These are phyloP conservation scores for Trichosporon faecale DNA, from an alignment of 1,284 basidiomycete species.

Conservation along the genomic window DNA sequence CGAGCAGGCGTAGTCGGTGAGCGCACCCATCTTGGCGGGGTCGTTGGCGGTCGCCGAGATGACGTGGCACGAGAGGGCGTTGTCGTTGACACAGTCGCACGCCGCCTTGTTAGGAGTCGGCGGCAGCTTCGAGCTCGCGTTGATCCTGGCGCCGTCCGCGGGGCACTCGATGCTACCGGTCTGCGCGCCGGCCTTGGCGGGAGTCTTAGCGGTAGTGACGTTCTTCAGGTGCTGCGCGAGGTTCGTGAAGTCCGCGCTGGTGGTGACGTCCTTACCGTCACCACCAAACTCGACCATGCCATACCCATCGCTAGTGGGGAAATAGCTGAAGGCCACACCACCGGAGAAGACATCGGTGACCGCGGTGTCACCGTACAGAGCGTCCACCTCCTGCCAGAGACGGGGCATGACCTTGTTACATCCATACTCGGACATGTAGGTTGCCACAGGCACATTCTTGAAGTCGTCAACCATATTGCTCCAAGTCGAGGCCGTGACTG, in stretches of 20 bases:
- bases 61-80: slow-evolving; percentile 67
- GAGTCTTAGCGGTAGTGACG: slow-evolving; percentile 62
- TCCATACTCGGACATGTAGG: slow-evolving; percentile 89
- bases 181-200: slow-evolving; percentile 59
- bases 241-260: slow-evolving; percentile 59
- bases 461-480: slow-evolving; percentile 50
- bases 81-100: slow-evolving; percentile 70
- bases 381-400: slow-evolving; percentile 73
- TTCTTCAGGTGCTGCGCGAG: slow-evolving; percentile 65
- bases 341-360: slow-evolving; percentile 82
- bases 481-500: slow-evolving; percentile 59
- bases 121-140: slow-evolving; percentile 68
- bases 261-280: slow-evolving; percentile 41
- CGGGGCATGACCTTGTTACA: slow-evolving; percentile 66
- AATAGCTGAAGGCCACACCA: slow-evolving; percentile 73
- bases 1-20: slow-evolving; percentile 66
- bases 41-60: slow-evolving; percentile 63
- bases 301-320: slow-evolving; percentile 73
- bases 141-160: slow-evolving; percentile 59
- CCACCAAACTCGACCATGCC: slow-evolving; percentile 73
- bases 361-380: slow-evolving; percentile 64
- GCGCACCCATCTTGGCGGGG: slow-evolving; percentile 64
- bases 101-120: slow-evolving; percentile 75
- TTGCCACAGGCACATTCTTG: slow-evolving; percentile 65
- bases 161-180: slow-evolving; percentile 66